Evolutionary conservation across 257 asterid species (phyloP).

Genomic region (Anisodus acutangulus): DNA sequence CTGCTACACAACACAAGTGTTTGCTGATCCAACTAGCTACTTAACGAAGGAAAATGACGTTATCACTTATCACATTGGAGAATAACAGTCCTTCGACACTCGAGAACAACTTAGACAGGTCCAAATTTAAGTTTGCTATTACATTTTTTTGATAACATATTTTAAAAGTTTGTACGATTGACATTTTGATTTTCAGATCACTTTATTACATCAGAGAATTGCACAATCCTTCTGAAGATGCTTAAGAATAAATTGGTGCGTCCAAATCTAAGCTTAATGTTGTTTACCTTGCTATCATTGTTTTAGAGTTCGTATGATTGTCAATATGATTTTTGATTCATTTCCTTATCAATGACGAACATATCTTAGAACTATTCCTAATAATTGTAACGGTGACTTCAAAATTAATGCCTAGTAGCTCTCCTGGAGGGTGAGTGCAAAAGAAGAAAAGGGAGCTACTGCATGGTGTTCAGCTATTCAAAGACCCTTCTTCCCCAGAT

Average conservation of each 20-base stretch:
- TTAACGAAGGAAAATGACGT: background rate
- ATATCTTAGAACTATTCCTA: background rate
- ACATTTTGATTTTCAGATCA: constrained; percentile 17
- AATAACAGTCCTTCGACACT: background rate
- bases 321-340: background rate
- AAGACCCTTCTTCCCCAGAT: constrained; percentile 7
- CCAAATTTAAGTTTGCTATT: background rate
- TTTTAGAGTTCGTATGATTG: background rate
- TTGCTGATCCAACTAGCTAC: background rate
- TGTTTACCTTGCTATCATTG: background rate
- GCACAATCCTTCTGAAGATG: constrained; percentile 3
- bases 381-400: background rate
- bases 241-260: background rate
- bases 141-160: background rate
- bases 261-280: constrained; percentile 13
- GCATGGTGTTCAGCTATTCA: constrained; percentile 4
- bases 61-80: background rate
- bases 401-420: constrained; percentile 7
- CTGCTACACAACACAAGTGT: background rate
- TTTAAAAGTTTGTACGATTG: constrained; percentile 3
- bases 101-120: constrained; percentile 18
- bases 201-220: background rate
- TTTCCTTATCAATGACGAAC: constrained; percentile 8
- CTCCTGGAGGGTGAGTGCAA: background rate
- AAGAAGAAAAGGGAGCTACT: background rate